phyloP scores from a whole-genome alignment of 2,329 filamentous ascomycete genomes.

The Capronia epimyces region DNA sequence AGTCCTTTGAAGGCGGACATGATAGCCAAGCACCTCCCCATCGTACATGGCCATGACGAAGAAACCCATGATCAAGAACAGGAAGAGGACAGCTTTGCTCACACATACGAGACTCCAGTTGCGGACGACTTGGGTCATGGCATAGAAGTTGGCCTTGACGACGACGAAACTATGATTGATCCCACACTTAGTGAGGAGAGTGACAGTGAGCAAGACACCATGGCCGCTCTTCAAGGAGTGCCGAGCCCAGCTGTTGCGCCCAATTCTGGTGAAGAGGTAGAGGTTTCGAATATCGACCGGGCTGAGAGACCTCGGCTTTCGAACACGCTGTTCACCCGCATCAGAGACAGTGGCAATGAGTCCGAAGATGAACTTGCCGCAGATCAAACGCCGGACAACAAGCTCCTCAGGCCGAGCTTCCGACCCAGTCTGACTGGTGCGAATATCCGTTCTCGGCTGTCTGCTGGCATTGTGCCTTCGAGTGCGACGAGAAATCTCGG shows the following conservation, averaged over 20 bases:
- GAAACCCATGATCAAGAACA: not conserved
- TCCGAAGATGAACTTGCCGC: constrained; percentile 32
- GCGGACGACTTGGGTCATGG: not conserved
- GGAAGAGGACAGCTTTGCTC: not conserved
- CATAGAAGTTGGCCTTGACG: not conserved
- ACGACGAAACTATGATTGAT: constrained; percentile 19
- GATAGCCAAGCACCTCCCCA: constrained; percentile 22
- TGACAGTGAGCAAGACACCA: not conserved
- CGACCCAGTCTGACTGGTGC: constrained; percentile 16
- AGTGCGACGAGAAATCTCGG: constrained; percentile 39
- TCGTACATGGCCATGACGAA: constrained; percentile 18
- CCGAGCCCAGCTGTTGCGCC: not conserved
- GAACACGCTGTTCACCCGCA: constrained; percentile 12
- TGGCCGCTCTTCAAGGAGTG: not conserved
- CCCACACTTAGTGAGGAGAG: constrained; percentile 24
- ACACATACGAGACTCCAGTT: not conserved
- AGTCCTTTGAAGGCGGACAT: constrained; percentile 24
- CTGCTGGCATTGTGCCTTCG: constrained; percentile 15
- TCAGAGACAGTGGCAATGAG: constrained; percentile 17
- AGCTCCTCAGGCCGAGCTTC: constrained; percentile 8
- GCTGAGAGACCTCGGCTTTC: constrained; percentile 13
- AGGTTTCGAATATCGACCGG: not conserved
- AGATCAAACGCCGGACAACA: constrained; percentile 25
- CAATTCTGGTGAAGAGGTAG: not conserved
- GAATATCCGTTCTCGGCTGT: constrained; percentile 20